Conservation (phyloP, 768 basidiomycete genomes). For the Podaxis mareebaensis region DNA sequence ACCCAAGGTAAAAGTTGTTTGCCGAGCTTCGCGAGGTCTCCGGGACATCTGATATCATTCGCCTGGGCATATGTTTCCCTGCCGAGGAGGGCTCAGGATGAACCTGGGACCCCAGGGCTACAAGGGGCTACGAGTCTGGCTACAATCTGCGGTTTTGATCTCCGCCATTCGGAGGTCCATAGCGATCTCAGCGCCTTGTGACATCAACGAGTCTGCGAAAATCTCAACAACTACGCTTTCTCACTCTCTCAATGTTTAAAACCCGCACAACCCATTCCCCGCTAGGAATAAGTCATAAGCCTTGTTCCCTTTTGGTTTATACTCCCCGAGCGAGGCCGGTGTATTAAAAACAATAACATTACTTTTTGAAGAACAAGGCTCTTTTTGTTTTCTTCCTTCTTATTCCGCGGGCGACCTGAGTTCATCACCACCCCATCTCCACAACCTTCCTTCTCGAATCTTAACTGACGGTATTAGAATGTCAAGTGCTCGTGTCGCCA, state of each 20-base stretch:
- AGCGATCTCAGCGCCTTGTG: background rate
- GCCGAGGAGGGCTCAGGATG: background rate
- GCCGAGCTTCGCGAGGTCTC: background rate
- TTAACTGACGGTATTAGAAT: background rate
- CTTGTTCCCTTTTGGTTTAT: background rate
- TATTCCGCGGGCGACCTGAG: background rate
- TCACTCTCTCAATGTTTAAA: background rate
- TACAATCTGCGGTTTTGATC: background rate
- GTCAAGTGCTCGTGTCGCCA: slow-evolving; percentile 25
- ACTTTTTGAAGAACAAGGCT: background rate
- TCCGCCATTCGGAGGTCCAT: background rate
- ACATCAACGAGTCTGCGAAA: background rate
- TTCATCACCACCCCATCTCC: background rate
- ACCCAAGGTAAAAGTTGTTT: background rate
- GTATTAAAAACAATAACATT: background rate
- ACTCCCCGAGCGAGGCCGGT: background rate
- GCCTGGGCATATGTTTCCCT: background rate
- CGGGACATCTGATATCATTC: background rate
- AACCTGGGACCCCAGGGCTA: background rate
- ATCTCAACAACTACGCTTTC: background rate
- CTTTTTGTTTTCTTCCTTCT: background rate
- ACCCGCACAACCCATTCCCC: background rate
- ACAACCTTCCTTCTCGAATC: background rate
- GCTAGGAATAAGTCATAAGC: background rate
- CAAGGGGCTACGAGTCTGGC: too few relatives aligned